These are phyloP conservation scores for Sarocladium kiliense DNA, from an alignment of 2,329 filamentous ascomycete species.

Conservation along the genomic window DNA sequence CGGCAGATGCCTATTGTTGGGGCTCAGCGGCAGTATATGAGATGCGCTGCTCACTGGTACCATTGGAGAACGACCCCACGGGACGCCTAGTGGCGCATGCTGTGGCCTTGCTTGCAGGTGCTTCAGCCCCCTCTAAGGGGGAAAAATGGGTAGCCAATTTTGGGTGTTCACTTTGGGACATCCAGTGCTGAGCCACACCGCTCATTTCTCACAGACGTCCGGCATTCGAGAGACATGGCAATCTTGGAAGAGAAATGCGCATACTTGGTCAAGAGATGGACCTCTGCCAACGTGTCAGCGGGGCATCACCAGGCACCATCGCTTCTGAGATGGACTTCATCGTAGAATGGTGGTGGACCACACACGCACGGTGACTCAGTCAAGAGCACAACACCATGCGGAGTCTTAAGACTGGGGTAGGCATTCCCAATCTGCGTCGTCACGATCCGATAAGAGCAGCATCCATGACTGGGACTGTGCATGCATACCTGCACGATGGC, in stretches of 20 bases:
- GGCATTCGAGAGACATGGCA: slow-evolving; percentile 4
- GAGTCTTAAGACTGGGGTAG: too few species aligned
- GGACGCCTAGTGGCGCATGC: neutral
- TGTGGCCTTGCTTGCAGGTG: neutral
- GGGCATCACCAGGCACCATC: neutral
- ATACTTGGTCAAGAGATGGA: neutral
- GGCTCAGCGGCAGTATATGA: neutral
- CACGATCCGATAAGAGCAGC: too few species aligned
- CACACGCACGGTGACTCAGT: too few species aligned
- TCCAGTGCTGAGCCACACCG: neutral
- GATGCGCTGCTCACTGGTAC: neutral
- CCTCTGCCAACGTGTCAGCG: neutral
- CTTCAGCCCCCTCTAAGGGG: neutral
- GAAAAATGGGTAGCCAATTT: too few species aligned
- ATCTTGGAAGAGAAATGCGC: neutral
- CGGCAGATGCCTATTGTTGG: neutral
- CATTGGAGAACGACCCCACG: neutral
- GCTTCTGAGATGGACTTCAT: too few species aligned
- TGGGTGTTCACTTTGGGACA: neutral
- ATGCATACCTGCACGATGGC: too few species aligned
- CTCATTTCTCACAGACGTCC: neutral
- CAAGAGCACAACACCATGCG: too few species aligned
- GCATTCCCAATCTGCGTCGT: too few species aligned
- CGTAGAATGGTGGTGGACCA: too few species aligned
- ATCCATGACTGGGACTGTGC: too few species aligned